These are phyloP conservation scores for Fusarium anguioides DNA, from an alignment of 2,329 filamentous ascomycete species.

Conservation along the genomic window DNA sequence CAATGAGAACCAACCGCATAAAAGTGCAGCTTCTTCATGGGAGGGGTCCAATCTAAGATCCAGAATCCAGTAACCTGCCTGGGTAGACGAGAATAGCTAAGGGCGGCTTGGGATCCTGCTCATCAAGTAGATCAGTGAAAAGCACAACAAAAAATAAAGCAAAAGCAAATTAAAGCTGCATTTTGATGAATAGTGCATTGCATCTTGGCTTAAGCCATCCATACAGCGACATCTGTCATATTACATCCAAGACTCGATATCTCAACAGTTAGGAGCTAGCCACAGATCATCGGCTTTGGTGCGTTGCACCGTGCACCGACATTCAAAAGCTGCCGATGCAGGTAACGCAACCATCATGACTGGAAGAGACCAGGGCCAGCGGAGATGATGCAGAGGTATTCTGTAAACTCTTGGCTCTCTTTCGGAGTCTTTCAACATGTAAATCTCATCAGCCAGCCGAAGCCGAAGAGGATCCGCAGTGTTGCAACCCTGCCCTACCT, in stretches of 20 bases:
- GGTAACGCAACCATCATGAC: constrained; percentile 29
- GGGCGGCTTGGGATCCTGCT: constrained; percentile 32
- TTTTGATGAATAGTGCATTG: constrained; percentile 17
- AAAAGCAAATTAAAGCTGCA: constrained; percentile 36
- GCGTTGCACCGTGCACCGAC: constrained; percentile 43
- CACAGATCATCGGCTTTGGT: constrained; percentile 37
- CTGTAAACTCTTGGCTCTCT: constrained; percentile 14
- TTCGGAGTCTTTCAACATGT: constrained; percentile 33
- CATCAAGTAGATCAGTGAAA: constrained; percentile 6
- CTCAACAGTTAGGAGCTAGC: constrained; percentile 22
- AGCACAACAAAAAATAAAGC: background rate
- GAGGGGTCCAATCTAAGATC: constrained; percentile 43
- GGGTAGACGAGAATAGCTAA: constrained; percentile 29
- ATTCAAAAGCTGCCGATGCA: constrained; percentile 43
- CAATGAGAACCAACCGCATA: constrained; percentile 43
- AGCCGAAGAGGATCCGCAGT: constrained; percentile 37
- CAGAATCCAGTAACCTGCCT: constrained; percentile 28
- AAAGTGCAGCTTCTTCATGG: constrained; percentile 24
- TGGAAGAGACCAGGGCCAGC: constrained; percentile 37
- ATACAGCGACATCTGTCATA: constrained; percentile 33
- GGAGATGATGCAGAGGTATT: constrained; percentile 42
- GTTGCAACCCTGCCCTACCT: constrained; percentile 40
- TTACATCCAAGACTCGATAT: constrained; percentile 17
- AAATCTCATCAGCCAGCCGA: constrained; percentile 38
- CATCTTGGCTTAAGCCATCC: constrained; percentile 21